Base-by-base conservation (phyloP, 768 basidiomycete species). In the Auriculariales sp. region DNA sequence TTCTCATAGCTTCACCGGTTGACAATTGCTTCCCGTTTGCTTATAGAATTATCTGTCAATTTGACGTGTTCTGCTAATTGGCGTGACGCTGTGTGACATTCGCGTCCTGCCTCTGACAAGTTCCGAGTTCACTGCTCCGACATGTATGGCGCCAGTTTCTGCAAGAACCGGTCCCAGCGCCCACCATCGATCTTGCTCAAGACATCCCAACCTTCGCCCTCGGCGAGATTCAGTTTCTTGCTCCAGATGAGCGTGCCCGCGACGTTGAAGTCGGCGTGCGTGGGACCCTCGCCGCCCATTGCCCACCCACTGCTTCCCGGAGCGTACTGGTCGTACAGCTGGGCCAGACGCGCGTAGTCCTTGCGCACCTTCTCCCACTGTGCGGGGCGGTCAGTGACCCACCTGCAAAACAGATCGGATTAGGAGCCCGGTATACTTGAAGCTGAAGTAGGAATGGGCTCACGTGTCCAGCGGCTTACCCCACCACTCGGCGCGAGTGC, bases 181-280 rank as follows among this genome's bases (percentile, higher is more conserved):
- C 70, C 71, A 14, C 57, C 62, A 47, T 71, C 59, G 68, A 65
- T 69, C 24, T 52, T 59, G 34, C 52, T 53, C 14, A 75, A 51
- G n/a, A 64, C 61, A 39, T 61, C 64, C 71, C 72, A 75, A 47
- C 68, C 63, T 34, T 61, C 53, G 34, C 68, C 68, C 11, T 72
- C 64, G 49, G 62, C 60, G 6, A 68, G 68, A 44, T 60, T 60
- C 2, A 67, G 30, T 11, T 54, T 54, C 54, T 61, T 69, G 7
- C 62, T 48, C 60, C 62, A 70, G 0, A 57, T 24, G 7, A 70
- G 48, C 34, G 58, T 57, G 3, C 55, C 52, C 2, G 58, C 70
- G 22, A 72, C 52, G 2, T 62, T 60, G 27, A 74, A 59, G 55
- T 77, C 73, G 0, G 65, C 67, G 57, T 66, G 75, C 1, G 61